A percentile compares a stretch with the other conserved stretches of the same genome.
Evolutionary conservation across 768 basidiomycete genomes (phyloP).

Genomic region (Agrocybe chaxingu): DNA sequence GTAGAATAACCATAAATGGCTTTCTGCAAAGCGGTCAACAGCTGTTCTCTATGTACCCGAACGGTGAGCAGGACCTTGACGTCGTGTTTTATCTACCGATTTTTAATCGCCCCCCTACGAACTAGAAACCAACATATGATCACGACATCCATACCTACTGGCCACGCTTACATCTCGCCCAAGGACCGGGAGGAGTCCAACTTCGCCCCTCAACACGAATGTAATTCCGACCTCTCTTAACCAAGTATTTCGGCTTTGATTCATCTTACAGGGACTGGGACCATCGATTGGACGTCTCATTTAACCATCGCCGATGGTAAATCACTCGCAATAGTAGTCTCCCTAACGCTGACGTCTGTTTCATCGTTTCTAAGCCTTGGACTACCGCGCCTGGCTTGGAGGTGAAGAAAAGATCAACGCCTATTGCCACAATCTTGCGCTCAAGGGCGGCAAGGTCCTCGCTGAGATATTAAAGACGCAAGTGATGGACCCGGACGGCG

Average conservation of each 20-base stretch:
- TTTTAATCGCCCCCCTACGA: not conserved
- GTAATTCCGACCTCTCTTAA: constrained; percentile 23
- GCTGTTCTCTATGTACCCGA: constrained; percentile 74
- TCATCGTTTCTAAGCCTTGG: constrained; percentile 45
- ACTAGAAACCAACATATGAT: constrained; percentile 63
- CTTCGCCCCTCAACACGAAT: constrained; percentile 53
- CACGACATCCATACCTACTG: constrained; percentile 56
- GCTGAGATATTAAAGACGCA: constrained; percentile 63
- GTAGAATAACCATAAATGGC: constrained; percentile 87
- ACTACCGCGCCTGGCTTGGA: constrained; percentile 77
- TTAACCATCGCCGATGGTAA: constrained; percentile 54
- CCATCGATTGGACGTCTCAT: constrained; percentile 51
- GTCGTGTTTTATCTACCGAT: constrained; percentile 5
- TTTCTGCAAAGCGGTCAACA: constrained; percentile 64
- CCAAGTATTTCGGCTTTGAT: not conserved
- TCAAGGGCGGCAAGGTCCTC: constrained; percentile 61
- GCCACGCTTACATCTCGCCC: constrained; percentile 48
- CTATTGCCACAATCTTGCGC: constrained; percentile 72
- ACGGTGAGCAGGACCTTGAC: constrained; percentile 24
- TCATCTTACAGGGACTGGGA: constrained; percentile 57
- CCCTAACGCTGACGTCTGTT: not conserved
- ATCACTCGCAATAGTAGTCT: not conserved
- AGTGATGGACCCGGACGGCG: constrained; percentile 59
- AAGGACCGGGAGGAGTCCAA: constrained; percentile 28
- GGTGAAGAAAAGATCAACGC: constrained; percentile 75